Base-by-base conservation (phyloP, 2,329 filamentous ascomycete species). In the Tolypocladium sp. region DNA sequence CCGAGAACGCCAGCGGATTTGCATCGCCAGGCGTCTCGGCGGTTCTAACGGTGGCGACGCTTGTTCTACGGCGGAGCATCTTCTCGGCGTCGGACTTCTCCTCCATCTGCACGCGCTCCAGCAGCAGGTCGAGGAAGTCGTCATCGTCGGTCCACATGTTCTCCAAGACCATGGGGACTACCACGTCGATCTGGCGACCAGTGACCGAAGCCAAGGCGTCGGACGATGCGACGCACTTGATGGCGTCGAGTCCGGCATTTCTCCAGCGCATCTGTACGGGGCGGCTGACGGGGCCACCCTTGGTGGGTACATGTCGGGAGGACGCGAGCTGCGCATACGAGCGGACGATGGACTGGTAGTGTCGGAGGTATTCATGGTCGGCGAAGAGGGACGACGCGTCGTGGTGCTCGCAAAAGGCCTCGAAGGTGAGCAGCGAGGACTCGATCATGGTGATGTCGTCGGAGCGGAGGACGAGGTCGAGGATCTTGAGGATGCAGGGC, bases 391-490 rank as follows among this genome's bases (percentile, higher is more conserved):
- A 88, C 40, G 91, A 90, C 60, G 88, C 87, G 69, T 97, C 92
- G 72, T 96, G 91, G 75, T 96, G 84, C 61, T 86, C 83, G 77
- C 93, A 97, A 69, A 97, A 94, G 30, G 88, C 87, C 67, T 92
- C 87, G 70, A 96, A 97, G 4, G 91, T 91, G 3, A 87, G 84
- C 63, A 96, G 82, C 3, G 91, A 94, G 41, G 92, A 91, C 75
- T 97, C 92, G 62, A 96, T 87, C 86, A 97, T 90, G 65, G 89
- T 91, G 63, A 97, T 89, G 72, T 97, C 91, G 72, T 88, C 86
- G 63, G 92, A 95, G 61, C 86, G 85, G 58, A 97, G 83, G 67
- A 97, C 88, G 59, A 87, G 87, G 64, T 88, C 85, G 69, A 97
- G 83, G 64, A 97, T 89, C 67, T 88, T 90, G 70, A 97, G 84